Evolutionary conservation across 164 flowering plant genomes (phyloP), one percentile per base, ranked within the genome.

Genomic region (Akebia trifoliata): DNA sequence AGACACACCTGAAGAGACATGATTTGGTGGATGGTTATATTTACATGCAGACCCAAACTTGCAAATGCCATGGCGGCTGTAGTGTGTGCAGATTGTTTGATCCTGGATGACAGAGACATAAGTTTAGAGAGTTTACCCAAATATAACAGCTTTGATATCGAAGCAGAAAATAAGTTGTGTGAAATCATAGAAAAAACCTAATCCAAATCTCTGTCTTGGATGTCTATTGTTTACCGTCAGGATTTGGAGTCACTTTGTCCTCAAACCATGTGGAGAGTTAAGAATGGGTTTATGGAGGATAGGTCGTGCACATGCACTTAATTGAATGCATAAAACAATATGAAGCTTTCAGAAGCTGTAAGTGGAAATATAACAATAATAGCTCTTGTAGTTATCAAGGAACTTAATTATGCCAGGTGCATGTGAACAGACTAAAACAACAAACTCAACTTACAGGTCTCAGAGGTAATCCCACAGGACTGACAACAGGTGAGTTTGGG

Each of bases 31-130:
- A 66, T 87, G 95, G 63, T 87, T 81, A 62, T 72, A 82, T 72
- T 72, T 84, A 69, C 90, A 87, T 20, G 87, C 80, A 30, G 95
- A 85, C 20, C 95, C 95, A 42, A 65, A 87, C 72, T 84, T 84
- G 86, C 95, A 87, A 50, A 87, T 81, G 47, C 95, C 90, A 64
- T 81, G 82, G 50, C 83, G 84, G 50, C 76, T 77, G 70, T 78
- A 87, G 59, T 84, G 69, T 0, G 78, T 15, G 50, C 95, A 87
- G 57, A 82, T 54, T 35, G 39, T 71, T 66, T 84, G 83, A 66
- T 71, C 90, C 90, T 87, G 82, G 37, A 72, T 36, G 30, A 20
- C 52, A 54, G 56, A 61, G 50, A 39, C 12, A 12, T 28, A 17
- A 8, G 17, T 50, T 18, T n/a, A n/a, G n/a, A n/a, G n/a, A n/a